Percentiles rank a stretch among this genome's conserved stretches.
phyloP scores from a whole-genome alignment of 768 basidiomycete species.

The Suillus variegatus region DNA sequence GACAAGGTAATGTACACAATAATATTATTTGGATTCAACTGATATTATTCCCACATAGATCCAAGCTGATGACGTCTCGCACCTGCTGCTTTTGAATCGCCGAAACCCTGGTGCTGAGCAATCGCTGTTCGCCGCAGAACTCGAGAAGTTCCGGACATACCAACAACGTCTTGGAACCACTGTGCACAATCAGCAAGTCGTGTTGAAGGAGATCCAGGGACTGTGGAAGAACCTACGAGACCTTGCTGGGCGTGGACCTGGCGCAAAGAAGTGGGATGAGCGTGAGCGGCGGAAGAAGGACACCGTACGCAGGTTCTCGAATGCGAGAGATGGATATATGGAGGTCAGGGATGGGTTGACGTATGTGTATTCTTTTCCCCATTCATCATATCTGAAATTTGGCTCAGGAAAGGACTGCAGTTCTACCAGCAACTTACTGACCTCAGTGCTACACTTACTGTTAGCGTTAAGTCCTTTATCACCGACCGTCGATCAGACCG shows the following conservation, averaged over 20 bases:
- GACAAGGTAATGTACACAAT: conserved; percentile 67
- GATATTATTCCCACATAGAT: conserved; percentile 48
- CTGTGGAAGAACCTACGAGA: conserved; percentile 77
- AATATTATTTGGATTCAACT: conserved; percentile 2
- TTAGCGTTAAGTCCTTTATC: conserved; percentile 64
- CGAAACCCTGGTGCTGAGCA: conserved; percentile 83
- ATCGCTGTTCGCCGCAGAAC: conserved; percentile 85
- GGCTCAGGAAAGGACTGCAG: conserved; percentile 75
- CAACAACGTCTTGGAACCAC: conserved; percentile 81
- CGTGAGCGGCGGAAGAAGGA: conserved; percentile 81
- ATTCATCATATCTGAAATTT: conserved; percentile 11
- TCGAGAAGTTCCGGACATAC: conserved; percentile 94
- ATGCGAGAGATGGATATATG: conserved; percentile 82
- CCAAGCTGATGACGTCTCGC: conserved; percentile 95
- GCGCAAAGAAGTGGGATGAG: conserved; percentile 80
- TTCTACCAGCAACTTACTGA: conserved; percentile 85
- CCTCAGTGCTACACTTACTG: conserved; percentile 56
- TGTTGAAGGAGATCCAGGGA: conserved; percentile 72
- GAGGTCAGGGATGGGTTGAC: conserved; percentile 84
- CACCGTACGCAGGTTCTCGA: conserved; percentile 64
- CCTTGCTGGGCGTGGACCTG: conserved; percentile 71
- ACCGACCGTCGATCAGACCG: conserved; percentile 67
- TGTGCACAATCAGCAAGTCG: conserved; percentile 71
- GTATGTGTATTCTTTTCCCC: conserved; percentile 45
- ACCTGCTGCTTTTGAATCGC: conserved; percentile 87